Conservation (phyloP, 306 rosid species). For the Aeschynomene evenia region DNA sequence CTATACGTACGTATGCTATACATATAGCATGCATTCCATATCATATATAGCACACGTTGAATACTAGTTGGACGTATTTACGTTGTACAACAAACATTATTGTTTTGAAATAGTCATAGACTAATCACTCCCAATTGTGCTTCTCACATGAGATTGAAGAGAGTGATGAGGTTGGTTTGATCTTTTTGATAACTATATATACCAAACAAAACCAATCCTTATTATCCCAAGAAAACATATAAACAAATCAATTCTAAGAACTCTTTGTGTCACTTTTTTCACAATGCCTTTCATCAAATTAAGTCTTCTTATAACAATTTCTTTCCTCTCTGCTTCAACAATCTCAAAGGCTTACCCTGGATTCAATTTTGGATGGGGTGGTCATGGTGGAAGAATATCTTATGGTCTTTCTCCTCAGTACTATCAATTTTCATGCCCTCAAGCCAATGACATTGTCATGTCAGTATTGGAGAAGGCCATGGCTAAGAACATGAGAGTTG, state of each 20-base stretch:
- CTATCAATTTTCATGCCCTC: constrained; percentile 78
- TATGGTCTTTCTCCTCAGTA: constrained; percentile 60
- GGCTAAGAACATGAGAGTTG: constrained; percentile 53
- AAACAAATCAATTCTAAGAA: background rate
- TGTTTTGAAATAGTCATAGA: constrained; percentile 52
- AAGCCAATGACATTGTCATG: constrained; percentile 73
- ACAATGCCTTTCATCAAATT: constrained; percentile 46
- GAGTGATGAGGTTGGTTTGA: constrained; percentile 48
- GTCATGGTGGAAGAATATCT: constrained; percentile 42
- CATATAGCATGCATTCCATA: too few species aligned
- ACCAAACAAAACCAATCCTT: constrained; percentile 29
- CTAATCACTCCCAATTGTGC: constrained; percentile 14
- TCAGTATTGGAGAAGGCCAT: constrained; percentile 73
- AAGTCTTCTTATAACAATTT: constrained; percentile 23
- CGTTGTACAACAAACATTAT: too few species aligned
- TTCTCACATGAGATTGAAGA: constrained; percentile 37
- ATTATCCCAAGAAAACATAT: background rate
- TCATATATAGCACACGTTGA: too few species aligned
- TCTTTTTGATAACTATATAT: constrained; percentile 22
- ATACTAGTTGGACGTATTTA: too few species aligned
- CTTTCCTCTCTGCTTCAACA: constrained; percentile 31
- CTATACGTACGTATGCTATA: too few species aligned
- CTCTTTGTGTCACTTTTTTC: background rate
- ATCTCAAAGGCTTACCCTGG: constrained; percentile 52
- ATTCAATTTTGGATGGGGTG: constrained; percentile 62